phyloP scores from a whole-genome alignment of 371 early-diverging fungal species.

The Syncephalastrum contaminatum region DNA sequence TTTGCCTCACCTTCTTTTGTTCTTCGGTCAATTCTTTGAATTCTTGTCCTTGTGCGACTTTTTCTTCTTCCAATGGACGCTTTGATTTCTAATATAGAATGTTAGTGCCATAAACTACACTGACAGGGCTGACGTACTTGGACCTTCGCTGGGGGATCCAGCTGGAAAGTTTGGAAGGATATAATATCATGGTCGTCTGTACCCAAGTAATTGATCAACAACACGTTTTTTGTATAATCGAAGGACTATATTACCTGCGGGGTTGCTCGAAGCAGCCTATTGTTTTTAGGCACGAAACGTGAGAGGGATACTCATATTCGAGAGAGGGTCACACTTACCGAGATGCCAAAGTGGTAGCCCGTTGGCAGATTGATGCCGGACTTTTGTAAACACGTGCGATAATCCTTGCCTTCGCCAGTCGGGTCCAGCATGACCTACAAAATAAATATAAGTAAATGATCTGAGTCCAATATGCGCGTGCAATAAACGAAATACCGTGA shows the following conservation, averaged over 20 bases:
- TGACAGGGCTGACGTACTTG: conserved; percentile 28
- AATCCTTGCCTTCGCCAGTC: conserved; percentile 56
- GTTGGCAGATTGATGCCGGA: conserved; percentile 63
- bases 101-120: conserved; percentile 1
- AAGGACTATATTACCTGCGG: conserved; percentile 28
- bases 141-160: conserved; percentile 61
- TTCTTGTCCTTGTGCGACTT: conserved; percentile 55
- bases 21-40: conserved; percentile 50
- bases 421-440: conserved; percentile 64
- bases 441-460: neutral
- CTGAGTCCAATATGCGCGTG: neutral
- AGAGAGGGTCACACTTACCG: conserved; percentile 39
- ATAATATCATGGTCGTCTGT: conserved; percentile 81
- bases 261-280: conserved; percentile 36
- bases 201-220: neutral
- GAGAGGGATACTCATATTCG: neutral
- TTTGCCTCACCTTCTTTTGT: conserved; percentile 37
- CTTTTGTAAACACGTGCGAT: conserved; percentile 63
- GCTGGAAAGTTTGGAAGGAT: conserved; percentile 71
- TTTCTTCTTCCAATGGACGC: conserved; percentile 63
- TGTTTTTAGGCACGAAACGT: neutral
- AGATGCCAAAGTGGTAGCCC: conserved; percentile 82
- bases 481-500: too few relatives aligned
- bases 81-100: conserved; percentile 28
- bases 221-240: conserved; percentile 3